These are phyloP conservation scores for Amanita phalloides DNA, from an alignment of 768 basidiomycete genomes.

Conservation along the genomic window DNA sequence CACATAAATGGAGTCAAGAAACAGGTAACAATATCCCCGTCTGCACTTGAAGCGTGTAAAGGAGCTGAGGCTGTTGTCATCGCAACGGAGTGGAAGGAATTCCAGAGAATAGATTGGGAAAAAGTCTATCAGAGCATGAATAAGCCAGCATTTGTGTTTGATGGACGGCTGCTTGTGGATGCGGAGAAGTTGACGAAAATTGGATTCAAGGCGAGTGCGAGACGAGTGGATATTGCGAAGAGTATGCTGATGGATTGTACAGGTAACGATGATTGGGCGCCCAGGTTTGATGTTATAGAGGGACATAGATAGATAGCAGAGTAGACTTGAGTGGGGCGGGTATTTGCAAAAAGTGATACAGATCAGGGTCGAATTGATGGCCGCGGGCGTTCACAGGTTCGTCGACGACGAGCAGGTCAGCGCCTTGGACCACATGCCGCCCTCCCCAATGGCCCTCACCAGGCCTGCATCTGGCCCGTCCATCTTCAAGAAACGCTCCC, in stretches of 20 bases:
- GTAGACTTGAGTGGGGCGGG: background rate
- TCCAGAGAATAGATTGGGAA: conserved; percentile 86
- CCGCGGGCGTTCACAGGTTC: background rate
- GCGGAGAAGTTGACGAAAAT: conserved; percentile 69
- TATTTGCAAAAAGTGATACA: background rate
- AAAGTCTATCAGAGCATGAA: conserved; percentile 80
- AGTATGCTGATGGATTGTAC: background rate
- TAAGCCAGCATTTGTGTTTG: conserved; percentile 98
- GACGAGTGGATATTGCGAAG: background rate
- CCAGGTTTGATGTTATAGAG: background rate
- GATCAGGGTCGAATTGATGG: background rate
- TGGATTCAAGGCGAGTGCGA: conserved; percentile 67
- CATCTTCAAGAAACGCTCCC: conserved; percentile 48
- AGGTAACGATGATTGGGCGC: conserved; percentile 7
- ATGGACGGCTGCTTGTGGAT: conserved; percentile 84
- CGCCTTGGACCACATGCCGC: conserved; percentile 7
- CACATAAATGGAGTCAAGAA: conserved; percentile 55
- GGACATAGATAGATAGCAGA: background rate
- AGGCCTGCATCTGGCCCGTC: conserved; percentile 40
- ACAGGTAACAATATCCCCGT: conserved; percentile 67
- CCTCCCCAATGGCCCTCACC: conserved; percentile 58
- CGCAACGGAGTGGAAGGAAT: conserved; percentile 97
- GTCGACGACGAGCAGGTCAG: no score
- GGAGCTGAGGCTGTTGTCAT: conserved; percentile 90
- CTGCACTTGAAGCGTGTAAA: conserved; percentile 82